Evolutionary conservation across 257 asterid genomes (phyloP).

Genomic region (Petunia axillaris): DNA sequence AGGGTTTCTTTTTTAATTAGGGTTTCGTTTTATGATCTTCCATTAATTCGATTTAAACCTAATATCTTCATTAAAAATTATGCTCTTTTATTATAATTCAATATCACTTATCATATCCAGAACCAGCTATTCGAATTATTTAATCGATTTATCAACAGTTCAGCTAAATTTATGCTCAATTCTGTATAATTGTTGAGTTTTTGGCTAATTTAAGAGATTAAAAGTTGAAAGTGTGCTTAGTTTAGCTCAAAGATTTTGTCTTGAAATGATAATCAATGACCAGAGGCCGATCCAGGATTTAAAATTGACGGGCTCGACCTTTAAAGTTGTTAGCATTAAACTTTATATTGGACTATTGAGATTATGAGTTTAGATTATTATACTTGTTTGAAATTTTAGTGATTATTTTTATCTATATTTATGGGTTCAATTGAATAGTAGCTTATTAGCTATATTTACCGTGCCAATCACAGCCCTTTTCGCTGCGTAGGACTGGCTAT

Average conservation of each 20-base stretch:
- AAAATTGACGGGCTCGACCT: too few relatives aligned
- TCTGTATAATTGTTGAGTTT: not conserved
- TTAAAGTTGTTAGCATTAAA: not conserved
- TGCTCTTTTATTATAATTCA: not conserved
- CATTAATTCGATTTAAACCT: not conserved
- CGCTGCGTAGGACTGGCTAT: too few relatives aligned
- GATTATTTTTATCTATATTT: not conserved
- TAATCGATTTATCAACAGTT: slow-evolving; percentile 3
- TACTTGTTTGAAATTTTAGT: not conserved
- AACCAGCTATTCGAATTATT: not conserved
- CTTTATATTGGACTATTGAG: not conserved
- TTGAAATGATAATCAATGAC: not conserved
- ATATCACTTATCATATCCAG: not conserved
- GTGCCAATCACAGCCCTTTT: not conserved
- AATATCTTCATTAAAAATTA: not conserved
- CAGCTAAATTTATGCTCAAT: not conserved
- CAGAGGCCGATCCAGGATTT: not conserved
- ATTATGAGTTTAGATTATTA: not conserved
- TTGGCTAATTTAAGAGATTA: not conserved
- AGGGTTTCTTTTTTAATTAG: slow-evolving; percentile 3
- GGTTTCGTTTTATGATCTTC: slow-evolving; percentile 32
- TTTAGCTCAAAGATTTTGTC: not conserved
- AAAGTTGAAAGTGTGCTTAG: not conserved
- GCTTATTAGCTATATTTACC: too few relatives aligned
- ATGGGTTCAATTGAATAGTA: not conserved